Base-by-base conservation (phyloP, 768 basidiomycete species). In the Tricholoma hemisulphureum region DNA sequence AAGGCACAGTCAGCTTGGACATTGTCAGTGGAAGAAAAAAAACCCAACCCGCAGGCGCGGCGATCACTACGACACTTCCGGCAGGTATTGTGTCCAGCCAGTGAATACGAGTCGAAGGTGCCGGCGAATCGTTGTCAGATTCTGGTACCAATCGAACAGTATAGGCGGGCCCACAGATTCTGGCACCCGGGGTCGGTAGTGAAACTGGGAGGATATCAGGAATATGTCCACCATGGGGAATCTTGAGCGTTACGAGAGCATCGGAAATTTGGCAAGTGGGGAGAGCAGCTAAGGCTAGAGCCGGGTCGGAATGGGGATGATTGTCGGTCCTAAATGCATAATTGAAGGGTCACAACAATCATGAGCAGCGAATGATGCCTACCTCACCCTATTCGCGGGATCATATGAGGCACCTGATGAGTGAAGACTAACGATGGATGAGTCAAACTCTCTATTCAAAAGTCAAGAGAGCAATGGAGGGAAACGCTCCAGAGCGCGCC, bases 201-300 rank as follows among this genome's bases (percentile, higher is more conserved):
- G 87, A 85, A 54, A 83, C 62, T 74, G 82, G 72, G 53, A 80
- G 72, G 8, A 97, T 80, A 69, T 93, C 92, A 2, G 91, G 86
- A 16, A 97, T 79, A 65, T 85, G 79, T 1, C 94, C 93, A 0
- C 92, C 93, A 62, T 85, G 80, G 11, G 82, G 74, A 10, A 82
- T 67, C 8, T 83, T 83, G 34, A 95, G 83, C 72, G 92, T 94
- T 62, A 94, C 74, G 63, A 96, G 83, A 2, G 93, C 91, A 65
- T 95, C 94, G 0, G 93, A 94, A 7, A 95, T 76, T 74, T 95
- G 91, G 74, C 90, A 91, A 49, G 89, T 82, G 6, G 91, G 85
- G 66, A 83, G 41, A 45, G 41, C 29, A 31, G 29, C 29, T 31
- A 31, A 31, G 6, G 29, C 4, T 31, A 31, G 4, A 31, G 29